Conservation (phyloP, 352 stramenopile species). For the Thalassiosira allenii region DNA sequence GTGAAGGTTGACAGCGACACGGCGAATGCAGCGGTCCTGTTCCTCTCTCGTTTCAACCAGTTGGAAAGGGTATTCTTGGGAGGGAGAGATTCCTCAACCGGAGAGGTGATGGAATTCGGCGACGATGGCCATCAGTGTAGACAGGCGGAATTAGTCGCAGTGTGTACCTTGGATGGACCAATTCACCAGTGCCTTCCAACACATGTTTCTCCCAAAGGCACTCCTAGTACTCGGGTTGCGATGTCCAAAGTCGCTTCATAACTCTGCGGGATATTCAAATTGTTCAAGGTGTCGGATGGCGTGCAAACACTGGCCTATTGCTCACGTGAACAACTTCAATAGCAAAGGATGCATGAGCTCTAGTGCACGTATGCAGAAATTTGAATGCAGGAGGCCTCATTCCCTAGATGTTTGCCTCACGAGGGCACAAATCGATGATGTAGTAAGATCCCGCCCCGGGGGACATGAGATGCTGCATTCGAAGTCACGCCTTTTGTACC, state of each 20-base stretch:
- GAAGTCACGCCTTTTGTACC: not conserved
- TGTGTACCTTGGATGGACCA: not conserved
- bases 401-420: slow-evolving; percentile 22
- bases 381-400: not conserved
- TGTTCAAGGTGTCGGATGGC: slow-evolving; percentile 4
- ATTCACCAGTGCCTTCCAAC: no score
- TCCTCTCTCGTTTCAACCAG: slow-evolving; percentile 2
- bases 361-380: not conserved
- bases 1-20: slow-evolving; percentile 9
- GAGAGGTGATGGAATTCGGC: not conserved
- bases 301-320: slow-evolving; percentile 24
- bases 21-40: slow-evolving; percentile 4
- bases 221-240: no score
- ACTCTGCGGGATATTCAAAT: not conserved
- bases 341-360: slow-evolving; percentile 10
- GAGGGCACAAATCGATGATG: not conserved
- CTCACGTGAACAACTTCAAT: slow-evolving; percentile 18
- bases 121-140: not conserved
- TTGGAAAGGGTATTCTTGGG: slow-evolving; percentile 29
- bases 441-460: slow-evolving; percentile 21
- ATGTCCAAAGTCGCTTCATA: not conserved
- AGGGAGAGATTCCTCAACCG: not conserved
- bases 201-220: no score
- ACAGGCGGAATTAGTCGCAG: not conserved
- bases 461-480: slow-evolving; percentile 22